Evolutionary conservation across 495 filamentous ascomycete genomes (phyloP).

Genomic region (Xylaria flabelliformis): DNA sequence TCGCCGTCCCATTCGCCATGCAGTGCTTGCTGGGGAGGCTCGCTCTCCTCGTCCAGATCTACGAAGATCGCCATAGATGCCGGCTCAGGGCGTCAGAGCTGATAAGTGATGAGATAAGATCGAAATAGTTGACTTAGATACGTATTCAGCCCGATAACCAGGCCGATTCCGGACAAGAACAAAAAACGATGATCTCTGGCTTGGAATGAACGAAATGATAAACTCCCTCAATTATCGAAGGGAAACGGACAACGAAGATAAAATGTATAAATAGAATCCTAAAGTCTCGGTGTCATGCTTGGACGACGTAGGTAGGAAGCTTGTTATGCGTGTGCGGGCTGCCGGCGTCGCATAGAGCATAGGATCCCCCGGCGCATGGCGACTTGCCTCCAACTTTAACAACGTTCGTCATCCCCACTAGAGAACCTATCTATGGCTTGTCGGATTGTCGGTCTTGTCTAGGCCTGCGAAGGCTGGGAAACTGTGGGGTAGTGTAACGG

Average conservation of each 20-base stretch:
- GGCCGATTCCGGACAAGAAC: constrained; percentile 16
- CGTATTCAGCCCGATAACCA: constrained; percentile 1
- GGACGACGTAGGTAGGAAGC: constrained; percentile 5
- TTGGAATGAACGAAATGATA: neutral
- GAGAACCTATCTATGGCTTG: neutral
- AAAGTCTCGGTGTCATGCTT: constrained; percentile 15
- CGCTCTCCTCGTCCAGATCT: constrained; percentile 65
- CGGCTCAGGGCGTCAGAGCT: neutral
- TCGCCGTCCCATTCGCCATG: constrained; percentile 37
- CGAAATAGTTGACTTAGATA: neutral
- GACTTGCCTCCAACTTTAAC: constrained; percentile 6
- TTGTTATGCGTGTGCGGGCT: constrained; percentile 22
- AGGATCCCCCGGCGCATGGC: constrained; percentile 13
- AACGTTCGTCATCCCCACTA: constrained; percentile 15
- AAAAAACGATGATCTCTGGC: neutral
- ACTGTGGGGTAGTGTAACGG: constrained; percentile 15
- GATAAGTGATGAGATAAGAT: neutral
- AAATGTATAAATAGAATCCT: constrained; percentile 22
- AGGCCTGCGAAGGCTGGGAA: neutral
- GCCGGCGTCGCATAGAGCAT: constrained; percentile 22
- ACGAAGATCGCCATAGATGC: constrained; percentile 67
- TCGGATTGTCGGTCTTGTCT: neutral
- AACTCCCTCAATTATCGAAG: neutral
- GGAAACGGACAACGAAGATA: neutral
- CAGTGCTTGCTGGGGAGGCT: constrained; percentile 49